Evolutionary conservation across 257 asterid genomes (phyloP).

Genomic region (Fraxinus quadrangulata): DNA sequence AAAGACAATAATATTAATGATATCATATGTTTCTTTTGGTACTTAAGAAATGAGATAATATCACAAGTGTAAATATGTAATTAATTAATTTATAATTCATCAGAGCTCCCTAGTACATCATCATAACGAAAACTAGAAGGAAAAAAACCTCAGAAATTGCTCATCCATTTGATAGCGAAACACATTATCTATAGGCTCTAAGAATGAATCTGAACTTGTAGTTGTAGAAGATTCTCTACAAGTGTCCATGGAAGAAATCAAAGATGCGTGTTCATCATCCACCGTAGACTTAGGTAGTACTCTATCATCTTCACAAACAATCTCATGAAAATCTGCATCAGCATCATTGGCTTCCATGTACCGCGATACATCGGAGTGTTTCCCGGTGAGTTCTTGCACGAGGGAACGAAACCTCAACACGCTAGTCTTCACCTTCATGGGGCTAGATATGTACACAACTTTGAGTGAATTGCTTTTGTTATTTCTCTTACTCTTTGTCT

Average conservation of each 20-base stretch:
- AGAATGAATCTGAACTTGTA: conserved; percentile 45
- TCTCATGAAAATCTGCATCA: conserved; percentile 28
- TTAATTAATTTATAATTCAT: conserved; percentile 28
- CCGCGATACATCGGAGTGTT: conserved; percentile 51
- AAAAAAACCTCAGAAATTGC: conserved; percentile 34
- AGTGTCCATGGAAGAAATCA: conserved; percentile 24
- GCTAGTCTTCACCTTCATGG: conserved; percentile 80
- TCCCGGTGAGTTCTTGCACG: conserved; percentile 76
- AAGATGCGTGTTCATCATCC: too few relatives aligned
- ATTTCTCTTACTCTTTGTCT: conserved; percentile 23
- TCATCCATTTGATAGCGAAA: conserved; percentile 37
- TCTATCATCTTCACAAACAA: background rate
- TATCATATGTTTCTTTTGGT: too few relatives aligned
- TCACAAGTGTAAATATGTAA: background rate
- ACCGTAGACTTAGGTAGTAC: background rate
- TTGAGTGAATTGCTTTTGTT: conserved; percentile 37
- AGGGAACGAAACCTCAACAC: conserved; percentile 58
- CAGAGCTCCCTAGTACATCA: conserved; percentile 65
- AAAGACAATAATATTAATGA: too few relatives aligned
- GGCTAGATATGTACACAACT: conserved; percentile 82
- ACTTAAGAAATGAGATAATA: background rate
- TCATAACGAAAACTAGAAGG: conserved; percentile 35
- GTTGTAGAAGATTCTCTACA: conserved; percentile 21
- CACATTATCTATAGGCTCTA: conserved; percentile 36
- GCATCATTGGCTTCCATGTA: conserved; percentile 34